phyloP scores from a whole-genome alignment of 495 filamentous ascomycete genomes.

The Aspergillus funiculosus region DNA sequence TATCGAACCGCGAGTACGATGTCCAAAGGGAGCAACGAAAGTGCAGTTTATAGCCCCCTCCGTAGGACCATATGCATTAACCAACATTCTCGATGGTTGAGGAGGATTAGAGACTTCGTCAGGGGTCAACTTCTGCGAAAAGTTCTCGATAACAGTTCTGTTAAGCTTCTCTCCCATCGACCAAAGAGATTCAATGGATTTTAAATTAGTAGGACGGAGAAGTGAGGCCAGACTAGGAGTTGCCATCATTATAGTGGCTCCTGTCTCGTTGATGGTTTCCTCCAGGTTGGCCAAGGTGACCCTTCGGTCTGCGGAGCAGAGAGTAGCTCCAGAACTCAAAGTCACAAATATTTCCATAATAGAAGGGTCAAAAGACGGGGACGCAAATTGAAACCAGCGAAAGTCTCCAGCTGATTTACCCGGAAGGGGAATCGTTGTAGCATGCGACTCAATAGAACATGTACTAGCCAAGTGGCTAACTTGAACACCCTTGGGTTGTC shows the following conservation, averaged over 20 bases:
- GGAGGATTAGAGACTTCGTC: neutral
- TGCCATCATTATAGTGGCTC: constrained; percentile 27
- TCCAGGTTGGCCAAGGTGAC: constrained; percentile 24
- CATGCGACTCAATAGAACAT: constrained; percentile 65
- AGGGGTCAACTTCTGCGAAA: constrained; percentile 3
- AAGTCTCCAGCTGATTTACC: constrained; percentile 61
- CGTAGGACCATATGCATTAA: constrained; percentile 34
- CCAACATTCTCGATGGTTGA: constrained; percentile 13
- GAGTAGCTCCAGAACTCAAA: constrained; percentile 56
- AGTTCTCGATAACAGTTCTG: constrained; percentile 27
- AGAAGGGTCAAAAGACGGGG: constrained; percentile 77
- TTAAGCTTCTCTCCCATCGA: constrained; percentile 31
- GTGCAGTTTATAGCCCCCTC: constrained; percentile 32
- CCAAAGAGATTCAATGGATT: constrained; percentile 26
- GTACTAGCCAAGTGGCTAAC: constrained; percentile 67
- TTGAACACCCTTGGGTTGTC: constrained; percentile 74
- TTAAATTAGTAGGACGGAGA: constrained; percentile 23
- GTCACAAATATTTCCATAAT: constrained; percentile 84
- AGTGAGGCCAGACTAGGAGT: constrained; percentile 30
- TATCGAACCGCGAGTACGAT: constrained; percentile 25
- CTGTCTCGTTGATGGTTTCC: constrained; percentile 22
- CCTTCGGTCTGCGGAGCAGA: constrained; percentile 36
- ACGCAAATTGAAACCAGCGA: constrained; percentile 72
- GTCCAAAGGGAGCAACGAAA: constrained; percentile 22
- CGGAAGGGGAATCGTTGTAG: constrained; percentile 20